Evolutionary conservation across 2,329 filamentous ascomycete genomes (phyloP).

Genomic region (Apiospora rasikravindrae): DNA sequence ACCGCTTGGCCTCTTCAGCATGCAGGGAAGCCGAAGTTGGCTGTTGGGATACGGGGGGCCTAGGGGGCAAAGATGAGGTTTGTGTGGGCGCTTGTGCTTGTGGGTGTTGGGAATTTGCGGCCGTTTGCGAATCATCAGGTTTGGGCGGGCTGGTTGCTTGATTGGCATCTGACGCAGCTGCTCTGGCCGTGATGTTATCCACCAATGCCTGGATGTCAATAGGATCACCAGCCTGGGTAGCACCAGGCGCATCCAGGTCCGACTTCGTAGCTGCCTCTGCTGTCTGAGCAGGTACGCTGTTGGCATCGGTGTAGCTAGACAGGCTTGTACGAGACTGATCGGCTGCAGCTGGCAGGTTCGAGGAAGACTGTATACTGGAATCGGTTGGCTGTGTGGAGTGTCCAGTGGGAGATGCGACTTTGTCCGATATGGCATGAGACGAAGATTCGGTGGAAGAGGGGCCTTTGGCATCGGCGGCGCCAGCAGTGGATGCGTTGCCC

Average conservation of each 20-base stretch:
- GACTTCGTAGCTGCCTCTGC: constrained; percentile 40
- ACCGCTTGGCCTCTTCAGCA: constrained; percentile 33
- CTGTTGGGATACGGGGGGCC: constrained; percentile 49
- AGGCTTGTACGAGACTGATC: background rate
- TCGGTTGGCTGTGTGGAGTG: background rate
- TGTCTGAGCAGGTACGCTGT: constrained; percentile 23
- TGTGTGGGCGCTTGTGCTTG: constrained; percentile 33
- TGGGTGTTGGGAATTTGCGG: constrained; percentile 32
- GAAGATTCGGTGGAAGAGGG: constrained; percentile 26
- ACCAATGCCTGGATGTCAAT: constrained; percentile 36
- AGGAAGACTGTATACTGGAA: background rate
- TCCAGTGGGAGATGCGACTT: background rate
- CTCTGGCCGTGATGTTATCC: constrained; percentile 35
- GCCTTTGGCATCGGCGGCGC: constrained; percentile 27
- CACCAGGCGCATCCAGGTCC: background rate
- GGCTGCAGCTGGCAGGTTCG: background rate
- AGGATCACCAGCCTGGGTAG: constrained; percentile 23
- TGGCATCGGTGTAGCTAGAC: constrained; percentile 2
- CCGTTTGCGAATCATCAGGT: constrained; percentile 27
- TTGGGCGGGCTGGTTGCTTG: constrained; percentile 31
- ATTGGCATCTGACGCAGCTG: constrained; percentile 34
- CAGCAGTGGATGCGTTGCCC: constrained; percentile 32
- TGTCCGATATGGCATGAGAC: constrained; percentile 24
- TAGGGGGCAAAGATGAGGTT: constrained; percentile 52
- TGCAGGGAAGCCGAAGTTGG: constrained; percentile 41